Percentiles rank a stretch among this genome's conserved stretches.
phyloP scores from a whole-genome alignment of 176 grass and related monocot genomes.

The Dactylis glomerata region DNA sequence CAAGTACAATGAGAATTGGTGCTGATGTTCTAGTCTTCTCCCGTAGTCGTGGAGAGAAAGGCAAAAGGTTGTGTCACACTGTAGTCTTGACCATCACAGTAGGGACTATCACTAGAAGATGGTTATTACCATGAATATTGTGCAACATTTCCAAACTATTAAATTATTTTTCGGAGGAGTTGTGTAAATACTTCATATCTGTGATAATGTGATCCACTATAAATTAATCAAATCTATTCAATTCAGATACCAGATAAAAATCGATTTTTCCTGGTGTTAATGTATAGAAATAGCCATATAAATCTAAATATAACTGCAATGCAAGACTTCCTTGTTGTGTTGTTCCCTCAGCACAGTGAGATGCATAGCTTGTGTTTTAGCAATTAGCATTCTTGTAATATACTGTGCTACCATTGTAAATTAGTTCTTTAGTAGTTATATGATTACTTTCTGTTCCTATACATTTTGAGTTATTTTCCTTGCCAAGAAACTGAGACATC shows the following conservation, averaged over 20 bases:
- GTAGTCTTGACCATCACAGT: conserved; percentile 2
- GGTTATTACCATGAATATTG: conserved; percentile 21
- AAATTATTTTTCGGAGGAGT: neutral
- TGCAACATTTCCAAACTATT: neutral
- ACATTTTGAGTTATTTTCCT: conserved; percentile 27
- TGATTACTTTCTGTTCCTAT: neutral
- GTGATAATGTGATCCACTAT: conserved; percentile 1
- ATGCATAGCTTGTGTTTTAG: neutral
- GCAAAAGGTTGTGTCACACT: conserved; percentile 61
- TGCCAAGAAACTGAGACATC: conserved; percentile 24
- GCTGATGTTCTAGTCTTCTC: conserved; percentile 97
- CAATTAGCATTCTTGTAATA: neutral
- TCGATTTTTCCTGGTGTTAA: neutral
- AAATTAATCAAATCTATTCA: conserved; percentile 1
- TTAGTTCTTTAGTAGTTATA: neutral
- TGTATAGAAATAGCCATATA: neutral
- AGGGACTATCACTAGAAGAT: conserved; percentile 16
- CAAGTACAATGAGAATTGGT: conserved; percentile 97
- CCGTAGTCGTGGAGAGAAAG: conserved; percentile 56
- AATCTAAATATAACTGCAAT: conserved; percentile 1
- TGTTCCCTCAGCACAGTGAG: neutral
- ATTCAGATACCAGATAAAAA: conserved; percentile 7
- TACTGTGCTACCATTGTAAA: neutral
- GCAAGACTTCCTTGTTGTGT: neutral
- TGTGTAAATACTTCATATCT: neutral